Percentiles rank a stretch among this genome's conserved stretches.
Evolutionary conservation across 345 rosid species (phyloP).

Genomic region (Salix brachista): DNA sequence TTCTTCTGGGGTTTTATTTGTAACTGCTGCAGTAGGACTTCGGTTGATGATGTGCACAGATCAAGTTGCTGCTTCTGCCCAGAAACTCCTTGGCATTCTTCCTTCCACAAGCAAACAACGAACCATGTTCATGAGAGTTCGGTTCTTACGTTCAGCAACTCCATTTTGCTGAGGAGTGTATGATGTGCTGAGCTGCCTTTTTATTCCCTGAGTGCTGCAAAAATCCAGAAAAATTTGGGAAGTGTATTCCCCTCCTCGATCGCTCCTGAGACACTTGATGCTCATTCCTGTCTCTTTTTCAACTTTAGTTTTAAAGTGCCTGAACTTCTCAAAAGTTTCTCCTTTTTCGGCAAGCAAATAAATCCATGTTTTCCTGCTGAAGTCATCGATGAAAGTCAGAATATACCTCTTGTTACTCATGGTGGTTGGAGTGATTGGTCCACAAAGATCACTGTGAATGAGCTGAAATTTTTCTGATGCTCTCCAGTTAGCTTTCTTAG

Average conservation of each 20-base stretch:
- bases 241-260: background rate
- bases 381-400: background rate
- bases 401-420: conserved; percentile 2
- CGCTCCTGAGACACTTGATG: background rate
- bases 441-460: conserved; percentile 5
- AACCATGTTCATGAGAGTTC: background rate
- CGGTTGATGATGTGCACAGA: background rate
- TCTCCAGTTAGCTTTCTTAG: conserved; percentile 10
- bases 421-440: background rate
- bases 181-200: background rate
- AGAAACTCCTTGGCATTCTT: background rate
- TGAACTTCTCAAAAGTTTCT: background rate
- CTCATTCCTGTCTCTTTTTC: background rate
- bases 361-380: background rate
- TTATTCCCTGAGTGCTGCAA: background rate
- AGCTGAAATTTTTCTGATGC: background rate
- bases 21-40: background rate
- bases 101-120: background rate
- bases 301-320: background rate
- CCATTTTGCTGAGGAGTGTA: background rate
- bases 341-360: background rate
- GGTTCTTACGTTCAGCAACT: background rate
- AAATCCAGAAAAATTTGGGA: background rate
- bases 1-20: background rate
- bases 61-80: background rate